Evolutionary conservation across 306 rosid species (phyloP), one percentile per base, ranked within the genome.

Genomic region (Leucaena leucocephala): DNA sequence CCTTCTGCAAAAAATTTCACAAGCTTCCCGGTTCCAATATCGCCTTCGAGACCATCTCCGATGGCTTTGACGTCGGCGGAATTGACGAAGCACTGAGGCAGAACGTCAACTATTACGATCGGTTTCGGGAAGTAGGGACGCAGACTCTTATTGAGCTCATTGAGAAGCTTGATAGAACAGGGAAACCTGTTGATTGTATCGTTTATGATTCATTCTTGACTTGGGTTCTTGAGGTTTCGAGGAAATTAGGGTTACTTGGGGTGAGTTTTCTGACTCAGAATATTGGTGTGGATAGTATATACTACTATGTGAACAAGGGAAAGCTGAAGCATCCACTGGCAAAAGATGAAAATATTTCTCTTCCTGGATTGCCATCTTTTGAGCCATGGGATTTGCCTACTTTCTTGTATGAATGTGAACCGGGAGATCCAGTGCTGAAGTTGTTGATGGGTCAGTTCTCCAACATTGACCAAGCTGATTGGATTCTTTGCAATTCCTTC

Each of bases 121-220:
- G 71, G 46, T 17, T 65, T 7, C 71, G 48, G 33, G 22, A 65
- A 65, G 71, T 65, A 39, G 71, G 71, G 13, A 17, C 71, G 39
- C 46, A 16, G 12, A 65, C 71, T 65, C 71, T 65, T 17, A 7
- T 38, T 65, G 48, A 65, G 42, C 71, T 65, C 71, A 65, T 38
- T 38, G 45, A 64, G 46, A 65, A 65, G 71, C 48, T 65, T 39
- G 3, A 16, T 2, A 17, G 6, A 65, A 17, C 27, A 7, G 71
- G 46, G 14, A 16, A 65, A 5, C 27, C 12, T 38, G 71, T 65
- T 15, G 46, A 65, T 4, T 65, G 71, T 65, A 16, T 65, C 21
- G 6, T 65, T 17, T 65, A 65, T 65, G 71, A 65, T 36, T 39
- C 71, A 6, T 65, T 65, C 48, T 36, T 65, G 48, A 2, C 33